Base-by-base conservation (phyloP, 345 rosid species). In the Melaleuca quinquenervia region DNA sequence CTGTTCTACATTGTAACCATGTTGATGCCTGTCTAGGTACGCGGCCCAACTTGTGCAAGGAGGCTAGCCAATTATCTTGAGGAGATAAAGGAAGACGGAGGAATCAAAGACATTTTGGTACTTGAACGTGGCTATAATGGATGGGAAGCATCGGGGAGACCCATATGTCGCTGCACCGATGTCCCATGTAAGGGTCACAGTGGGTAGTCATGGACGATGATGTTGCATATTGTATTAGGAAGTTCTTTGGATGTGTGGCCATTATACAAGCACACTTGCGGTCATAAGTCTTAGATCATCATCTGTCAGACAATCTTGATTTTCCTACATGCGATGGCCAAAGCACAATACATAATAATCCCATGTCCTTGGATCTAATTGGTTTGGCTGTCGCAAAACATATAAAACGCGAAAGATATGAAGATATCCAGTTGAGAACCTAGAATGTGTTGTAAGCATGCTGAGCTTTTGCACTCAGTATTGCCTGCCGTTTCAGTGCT, bases 1-100 rank as follows among this genome's bases (percentile, higher is more conserved):
- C 48, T 18, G 45, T 18, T 18, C 48, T 70, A 48, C 78, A 8
- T 36, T 70, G 18, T 70, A 70, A 32, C 48, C 48, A 36, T 70
- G 78, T 70, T 36, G 78, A 70, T 70, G 26, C 78, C 45, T 49
- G 53, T 82, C 58, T 49, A 97, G 98, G 98, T 97, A 86, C 98
- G 98, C 1, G 97, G 98, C 15, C 99, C 99, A 87, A 92, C 93
- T 36, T 96, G 98, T 91, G 99, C 98, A 12, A 90, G 93, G 88
- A 94, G 92, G 89, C 89, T 97, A 2, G 95, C 92, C 85, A 91
- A 89, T 87, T 94, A 92, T 86, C 96, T 97, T 0, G 93, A 93
- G 86, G 97, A 94, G 91, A 74, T 85, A 90, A 93, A 92, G 56
- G 92, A 95, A 89, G 97, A 93, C 29, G 87, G 89, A 11, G 98